phyloP scores from a whole-genome alignment of 352 stramenopile genomes.

The Phytophthora agathidicida region DNA sequence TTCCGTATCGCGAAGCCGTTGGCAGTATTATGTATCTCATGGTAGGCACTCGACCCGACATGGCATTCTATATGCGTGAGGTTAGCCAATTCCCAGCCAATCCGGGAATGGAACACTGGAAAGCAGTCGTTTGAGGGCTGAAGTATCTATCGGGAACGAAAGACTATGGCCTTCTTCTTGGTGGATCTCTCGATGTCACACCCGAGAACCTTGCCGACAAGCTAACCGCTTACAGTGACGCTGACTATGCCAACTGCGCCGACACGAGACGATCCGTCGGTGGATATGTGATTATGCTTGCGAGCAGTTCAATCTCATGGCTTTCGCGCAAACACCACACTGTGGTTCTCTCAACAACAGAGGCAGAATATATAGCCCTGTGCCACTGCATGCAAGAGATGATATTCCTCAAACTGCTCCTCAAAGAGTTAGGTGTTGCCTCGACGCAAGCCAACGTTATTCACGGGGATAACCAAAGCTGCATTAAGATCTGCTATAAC shows the following conservation, averaged over 20 bases:
- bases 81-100: conserved; percentile 26
- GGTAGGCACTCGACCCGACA: conserved; percentile 11
- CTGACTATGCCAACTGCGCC: too few species aligned
- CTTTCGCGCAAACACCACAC: too few species aligned
- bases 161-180: too few species aligned
- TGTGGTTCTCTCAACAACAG: too few species aligned
- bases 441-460: conserved; percentile 10
- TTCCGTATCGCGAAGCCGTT: conserved; percentile 16
- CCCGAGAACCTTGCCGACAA: neutral
- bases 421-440: neutral
- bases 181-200: too few species aligned
- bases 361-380: too few species aligned
- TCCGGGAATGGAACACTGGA: conserved; percentile 22
- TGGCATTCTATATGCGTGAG: conserved; percentile 21
- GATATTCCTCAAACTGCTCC: too few species aligned
- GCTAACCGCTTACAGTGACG: conserved; percentile 6
- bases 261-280: too few species aligned
- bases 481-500: conserved; percentile 37
- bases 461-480: conserved; percentile 42
- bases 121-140: conserved; percentile 13
- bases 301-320: too few species aligned
- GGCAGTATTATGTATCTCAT: conserved; percentile 27
- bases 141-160: conserved; percentile 15
- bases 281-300: too few species aligned
- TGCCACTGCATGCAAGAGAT: too few species aligned